phyloP scores from a whole-genome alignment of 1,284 basidiomycete species.

The Inonotus hispidus region DNA sequence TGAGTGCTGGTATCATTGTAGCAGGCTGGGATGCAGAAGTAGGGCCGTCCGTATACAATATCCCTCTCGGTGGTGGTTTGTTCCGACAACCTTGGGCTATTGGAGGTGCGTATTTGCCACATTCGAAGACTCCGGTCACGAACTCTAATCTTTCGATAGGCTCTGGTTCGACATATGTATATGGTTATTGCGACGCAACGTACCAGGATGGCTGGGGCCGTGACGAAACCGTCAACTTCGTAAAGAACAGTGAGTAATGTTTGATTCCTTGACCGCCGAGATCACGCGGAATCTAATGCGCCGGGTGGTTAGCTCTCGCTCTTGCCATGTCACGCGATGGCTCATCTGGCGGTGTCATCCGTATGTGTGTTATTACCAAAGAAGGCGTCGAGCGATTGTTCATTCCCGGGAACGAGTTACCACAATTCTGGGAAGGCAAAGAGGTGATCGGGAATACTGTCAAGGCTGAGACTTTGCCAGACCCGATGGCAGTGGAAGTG shows the following conservation, averaged over 20 bases:
- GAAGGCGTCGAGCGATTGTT: constrained; percentile 89
- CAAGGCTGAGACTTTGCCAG: constrained; percentile 23
- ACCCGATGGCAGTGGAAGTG: constrained; percentile 61
- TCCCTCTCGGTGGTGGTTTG: constrained; percentile 88
- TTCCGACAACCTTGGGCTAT: constrained; percentile 98
- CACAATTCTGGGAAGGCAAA: constrained; percentile 80
- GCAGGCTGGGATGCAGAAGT: constrained; percentile 94
- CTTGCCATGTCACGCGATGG: constrained; percentile 98
- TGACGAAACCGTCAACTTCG: constrained; percentile 91
- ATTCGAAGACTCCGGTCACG: neutral
- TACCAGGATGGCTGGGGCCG: constrained; percentile 90
- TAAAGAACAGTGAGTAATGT: constrained; percentile 79
- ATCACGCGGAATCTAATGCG: constrained; percentile 4
- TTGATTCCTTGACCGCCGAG: neutral
- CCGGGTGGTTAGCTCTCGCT: constrained; percentile 61
- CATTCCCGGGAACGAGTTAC: constrained; percentile 89
- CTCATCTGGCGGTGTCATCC: constrained; percentile 95
- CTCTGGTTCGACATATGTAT: constrained; percentile 96
- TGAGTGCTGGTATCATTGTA: constrained; percentile 95
- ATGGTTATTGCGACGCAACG: constrained; percentile 99
- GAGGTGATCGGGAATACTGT: constrained; percentile 50
- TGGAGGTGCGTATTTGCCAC: constrained; percentile 56
- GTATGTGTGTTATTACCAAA: constrained; percentile 95
- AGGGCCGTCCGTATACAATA: constrained; percentile 96
- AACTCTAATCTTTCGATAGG: constrained; percentile 42